Evolutionary conservation across 2,329 filamentous ascomycete species (phyloP).

Genomic region (Xylaria multiplex): DNA sequence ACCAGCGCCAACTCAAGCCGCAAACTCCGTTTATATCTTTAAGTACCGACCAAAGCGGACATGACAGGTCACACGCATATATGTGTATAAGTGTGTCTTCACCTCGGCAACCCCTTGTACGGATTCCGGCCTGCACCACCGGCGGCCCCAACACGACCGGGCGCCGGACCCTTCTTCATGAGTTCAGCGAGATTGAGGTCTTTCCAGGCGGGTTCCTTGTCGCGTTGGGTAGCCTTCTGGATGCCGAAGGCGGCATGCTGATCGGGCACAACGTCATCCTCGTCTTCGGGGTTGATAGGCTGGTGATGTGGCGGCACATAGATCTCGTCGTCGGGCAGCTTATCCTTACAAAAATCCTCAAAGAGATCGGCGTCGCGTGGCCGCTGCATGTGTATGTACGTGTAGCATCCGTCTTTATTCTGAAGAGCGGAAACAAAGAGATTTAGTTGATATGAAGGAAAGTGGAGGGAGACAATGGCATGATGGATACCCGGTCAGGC

Average conservation of each 20-base stretch:
- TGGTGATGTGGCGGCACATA: constrained; percentile 83
- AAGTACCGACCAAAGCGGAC: background rate
- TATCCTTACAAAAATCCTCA: constrained; percentile 78
- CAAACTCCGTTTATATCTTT: background rate
- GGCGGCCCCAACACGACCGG: constrained; percentile 38
- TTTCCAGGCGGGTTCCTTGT: constrained; percentile 78
- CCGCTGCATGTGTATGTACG: constrained; percentile 78
- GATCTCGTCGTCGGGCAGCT: constrained; percentile 79
- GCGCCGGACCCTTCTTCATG: constrained; percentile 67
- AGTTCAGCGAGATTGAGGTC: constrained; percentile 78
- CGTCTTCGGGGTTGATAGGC: constrained; percentile 86
- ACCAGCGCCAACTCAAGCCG: constrained; percentile 16
- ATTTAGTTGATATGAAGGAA: constrained; percentile 18
- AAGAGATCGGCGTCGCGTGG: constrained; percentile 80
- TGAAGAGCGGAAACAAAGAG: constrained; percentile 40
- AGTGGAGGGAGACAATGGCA: background rate
- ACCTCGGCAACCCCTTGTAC: constrained; percentile 51
- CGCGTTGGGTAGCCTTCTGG: constrained; percentile 78
- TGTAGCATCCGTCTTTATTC: constrained; percentile 80
- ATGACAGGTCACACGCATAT: background rate
- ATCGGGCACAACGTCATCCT: constrained; percentile 88
- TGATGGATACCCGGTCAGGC: background rate
- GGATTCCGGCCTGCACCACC: constrained; percentile 25
- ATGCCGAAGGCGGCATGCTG: constrained; percentile 91
- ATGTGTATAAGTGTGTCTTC: constrained; percentile 30